phyloP scores from a whole-genome alignment of 2,329 filamentous ascomycete genomes.

The Beauveria brongniartii region DNA sequence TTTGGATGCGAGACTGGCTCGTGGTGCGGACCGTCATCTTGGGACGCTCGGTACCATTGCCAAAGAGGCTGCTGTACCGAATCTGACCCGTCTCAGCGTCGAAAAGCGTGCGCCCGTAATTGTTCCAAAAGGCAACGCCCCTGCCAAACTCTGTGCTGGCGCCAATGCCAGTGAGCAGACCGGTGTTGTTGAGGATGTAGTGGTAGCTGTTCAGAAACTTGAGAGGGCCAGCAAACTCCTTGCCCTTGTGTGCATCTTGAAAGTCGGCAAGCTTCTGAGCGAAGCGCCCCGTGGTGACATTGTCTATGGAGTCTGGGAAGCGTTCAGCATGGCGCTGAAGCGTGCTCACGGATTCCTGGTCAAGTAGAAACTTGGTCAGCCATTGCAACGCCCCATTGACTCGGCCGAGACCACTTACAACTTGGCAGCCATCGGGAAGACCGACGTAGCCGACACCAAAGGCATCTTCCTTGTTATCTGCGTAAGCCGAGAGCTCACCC shows the following conservation, averaged over 20 bases:
- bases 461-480: slow-evolving; percentile 33
- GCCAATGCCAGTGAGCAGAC: slow-evolving; percentile 39
- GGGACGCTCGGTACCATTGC: slow-evolving; percentile 35
- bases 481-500: slow-evolving; percentile 40
- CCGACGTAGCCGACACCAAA: slow-evolving; percentile 41
- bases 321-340: slow-evolving; percentile 48
- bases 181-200: slow-evolving; percentile 33
- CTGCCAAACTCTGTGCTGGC: slow-evolving; percentile 40
- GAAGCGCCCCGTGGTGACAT: slow-evolving; percentile 39
- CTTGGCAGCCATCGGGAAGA: slow-evolving; percentile 40
- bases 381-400: not conserved
- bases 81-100: slow-evolving; percentile 39
- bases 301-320: slow-evolving; percentile 41
- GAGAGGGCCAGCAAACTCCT: slow-evolving; percentile 35
- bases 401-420: slow-evolving; percentile 9
- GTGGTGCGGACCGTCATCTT: slow-evolving; percentile 47
- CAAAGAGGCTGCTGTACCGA: slow-evolving; percentile 36
- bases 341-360: slow-evolving; percentile 37
- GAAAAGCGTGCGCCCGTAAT: slow-evolving; percentile 45
- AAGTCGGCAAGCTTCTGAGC: slow-evolving; percentile 39
- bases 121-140: slow-evolving; percentile 45
- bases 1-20: slow-evolving; percentile 43
- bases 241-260: slow-evolving; percentile 25
- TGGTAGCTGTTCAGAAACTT: slow-evolving; percentile 44
- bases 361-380: not conserved